Evolutionary conservation across 352 stramenopile genomes (phyloP).

Genomic region (Phytopythium vexans): DNA sequence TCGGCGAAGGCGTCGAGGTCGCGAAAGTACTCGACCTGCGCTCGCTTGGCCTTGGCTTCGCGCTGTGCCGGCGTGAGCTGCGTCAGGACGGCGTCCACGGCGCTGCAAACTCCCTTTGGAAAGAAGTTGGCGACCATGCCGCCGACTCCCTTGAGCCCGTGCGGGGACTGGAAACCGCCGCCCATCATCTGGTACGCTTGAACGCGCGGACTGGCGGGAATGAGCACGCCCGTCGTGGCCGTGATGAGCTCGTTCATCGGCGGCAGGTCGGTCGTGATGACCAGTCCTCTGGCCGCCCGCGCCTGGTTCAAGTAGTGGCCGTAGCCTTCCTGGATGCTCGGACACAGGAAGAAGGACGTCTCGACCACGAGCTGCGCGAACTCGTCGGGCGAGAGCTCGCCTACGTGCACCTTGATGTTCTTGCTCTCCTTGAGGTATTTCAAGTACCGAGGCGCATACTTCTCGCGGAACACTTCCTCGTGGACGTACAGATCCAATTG

Average conservation of each 20-base stretch:
- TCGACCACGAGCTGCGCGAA: conserved; percentile 44
- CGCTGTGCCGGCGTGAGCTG: conserved; percentile 1
- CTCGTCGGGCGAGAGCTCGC: conserved; percentile 22
- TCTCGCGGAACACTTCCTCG: conserved; percentile 26
- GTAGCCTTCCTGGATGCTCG: conserved; percentile 52
- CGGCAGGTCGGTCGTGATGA: conserved; percentile 47
- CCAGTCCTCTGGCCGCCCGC: conserved; percentile 33
- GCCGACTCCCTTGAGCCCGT: conserved; percentile 29
- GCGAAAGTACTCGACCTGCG: neutral
- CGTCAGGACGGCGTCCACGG: conserved; percentile 23
- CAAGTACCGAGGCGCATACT: conserved; percentile 20
- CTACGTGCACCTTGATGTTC: conserved; percentile 30
- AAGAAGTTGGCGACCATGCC: conserved; percentile 42
- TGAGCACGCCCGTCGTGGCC: conserved; percentile 30
- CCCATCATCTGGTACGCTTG: conserved; percentile 34
- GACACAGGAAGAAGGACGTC: conserved; percentile 41
- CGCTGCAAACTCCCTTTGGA: conserved; percentile 32
- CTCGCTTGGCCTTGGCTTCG: neutral
- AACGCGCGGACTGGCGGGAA: conserved; percentile 15
- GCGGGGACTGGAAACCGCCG: conserved; percentile 17
- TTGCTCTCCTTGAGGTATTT: conserved; percentile 16
- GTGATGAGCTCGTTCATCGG: conserved; percentile 68
- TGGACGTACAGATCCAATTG: conserved; percentile 30
- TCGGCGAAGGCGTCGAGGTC: conserved; percentile 1
- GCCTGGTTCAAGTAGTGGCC: conserved; percentile 71